Conservation (phyloP, 495 filamentous ascomycete species). For the Thermothielavioides terrestris region DNA sequence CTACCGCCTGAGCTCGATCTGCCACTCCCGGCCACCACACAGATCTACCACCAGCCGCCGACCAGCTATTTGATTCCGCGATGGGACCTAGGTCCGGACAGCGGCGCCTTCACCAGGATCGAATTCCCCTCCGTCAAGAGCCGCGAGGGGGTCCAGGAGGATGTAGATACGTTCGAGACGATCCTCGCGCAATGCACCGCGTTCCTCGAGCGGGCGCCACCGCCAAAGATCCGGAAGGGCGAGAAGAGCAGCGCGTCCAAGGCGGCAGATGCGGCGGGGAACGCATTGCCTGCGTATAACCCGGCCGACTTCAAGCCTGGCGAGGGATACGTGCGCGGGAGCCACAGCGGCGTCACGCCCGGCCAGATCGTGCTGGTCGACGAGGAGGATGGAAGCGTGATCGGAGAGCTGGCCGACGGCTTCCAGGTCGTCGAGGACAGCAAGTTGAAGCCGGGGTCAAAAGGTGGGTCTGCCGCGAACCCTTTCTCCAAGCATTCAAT, state of each 20-base stretch:
- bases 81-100: slow-evolving; percentile 82
- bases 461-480: slow-evolving; percentile 47
- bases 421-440: slow-evolving; percentile 71
- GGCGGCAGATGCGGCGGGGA: slow-evolving; percentile 32
- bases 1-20: slow-evolving; percentile 91
- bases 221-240: slow-evolving; percentile 33
- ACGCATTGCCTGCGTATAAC: slow-evolving; percentile 58
- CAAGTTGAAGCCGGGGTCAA: slow-evolving; percentile 69
- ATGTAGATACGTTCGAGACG: slow-evolving; percentile 93
- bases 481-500: too few relatives aligned
- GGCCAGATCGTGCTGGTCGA: slow-evolving; percentile 91
- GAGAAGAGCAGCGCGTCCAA: slow-evolving; percentile 24
- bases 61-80: slow-evolving; percentile 83
- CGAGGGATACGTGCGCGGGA: slow-evolving; percentile 58
- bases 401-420: slow-evolving; percentile 79
- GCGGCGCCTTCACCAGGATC: slow-evolving; percentile 81
- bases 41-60: slow-evolving; percentile 90
- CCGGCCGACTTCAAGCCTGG: slow-evolving; percentile 70
- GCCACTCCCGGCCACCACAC: slow-evolving; percentile 80
- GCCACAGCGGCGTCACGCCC: slow-evolving; percentile 38
- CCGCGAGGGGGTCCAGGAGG: slow-evolving; percentile 69
- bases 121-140: slow-evolving; percentile 71
- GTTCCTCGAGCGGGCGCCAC: slow-evolving; percentile 70
- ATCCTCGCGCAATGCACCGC: slow-evolving; percentile 93
- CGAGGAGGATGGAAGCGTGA: slow-evolving; percentile 90